These are phyloP conservation scores for Aspergillus sp. DNA, from an alignment of 2,329 filamentous ascomycete species.

Conservation along the genomic window DNA sequence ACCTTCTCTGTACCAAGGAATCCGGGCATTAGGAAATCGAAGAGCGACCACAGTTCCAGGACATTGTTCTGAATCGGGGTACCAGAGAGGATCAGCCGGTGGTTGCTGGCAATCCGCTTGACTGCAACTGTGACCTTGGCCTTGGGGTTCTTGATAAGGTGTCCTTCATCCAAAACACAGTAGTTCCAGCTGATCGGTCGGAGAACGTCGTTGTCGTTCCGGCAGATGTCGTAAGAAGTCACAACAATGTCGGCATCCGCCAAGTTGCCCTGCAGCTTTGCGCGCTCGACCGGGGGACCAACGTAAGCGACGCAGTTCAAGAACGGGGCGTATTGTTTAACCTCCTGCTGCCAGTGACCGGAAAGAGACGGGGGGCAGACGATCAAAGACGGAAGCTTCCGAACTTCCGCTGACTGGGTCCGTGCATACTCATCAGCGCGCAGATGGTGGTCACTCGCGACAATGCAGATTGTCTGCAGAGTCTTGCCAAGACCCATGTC, in stretches of 20 bases:
- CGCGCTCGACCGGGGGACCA: slow-evolving; percentile 79
- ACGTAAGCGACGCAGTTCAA: slow-evolving; percentile 87
- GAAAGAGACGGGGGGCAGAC: slow-evolving; percentile 95
- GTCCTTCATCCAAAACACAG: slow-evolving; percentile 92
- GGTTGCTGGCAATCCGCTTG: slow-evolving; percentile 86
- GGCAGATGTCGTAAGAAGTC: slow-evolving; percentile 96
- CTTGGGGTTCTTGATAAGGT: slow-evolving; percentile 98
- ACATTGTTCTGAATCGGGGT: slow-evolving; percentile 99
- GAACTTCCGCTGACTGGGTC: slow-evolving; percentile 74
- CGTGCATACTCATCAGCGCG: slow-evolving; percentile 86
- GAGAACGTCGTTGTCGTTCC: slow-evolving; percentile 88
- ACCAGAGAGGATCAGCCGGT: slow-evolving; percentile 91
- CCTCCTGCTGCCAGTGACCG: slow-evolving; percentile 98
- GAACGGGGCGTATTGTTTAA: slow-evolving; percentile 94
- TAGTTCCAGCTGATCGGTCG: slow-evolving; percentile 92
- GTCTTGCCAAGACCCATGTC: slow-evolving; percentile 99
- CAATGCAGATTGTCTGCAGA: slow-evolving; percentile 94
- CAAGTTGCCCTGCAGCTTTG: slow-evolving; percentile 68
- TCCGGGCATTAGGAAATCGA: slow-evolving; percentile 98
- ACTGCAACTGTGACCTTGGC: slow-evolving; percentile 94
- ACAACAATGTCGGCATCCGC: slow-evolving; percentile 86
- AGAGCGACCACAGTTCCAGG: slow-evolving; percentile 93
- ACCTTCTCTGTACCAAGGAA: slow-evolving; percentile 96
- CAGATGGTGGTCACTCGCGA: slow-evolving; percentile 94
- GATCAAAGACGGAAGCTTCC: slow-evolving; percentile 84